Conservation (phyloP, 2,329 filamentous ascomycete genomes). For the Aspergillus ochraceus region DNA sequence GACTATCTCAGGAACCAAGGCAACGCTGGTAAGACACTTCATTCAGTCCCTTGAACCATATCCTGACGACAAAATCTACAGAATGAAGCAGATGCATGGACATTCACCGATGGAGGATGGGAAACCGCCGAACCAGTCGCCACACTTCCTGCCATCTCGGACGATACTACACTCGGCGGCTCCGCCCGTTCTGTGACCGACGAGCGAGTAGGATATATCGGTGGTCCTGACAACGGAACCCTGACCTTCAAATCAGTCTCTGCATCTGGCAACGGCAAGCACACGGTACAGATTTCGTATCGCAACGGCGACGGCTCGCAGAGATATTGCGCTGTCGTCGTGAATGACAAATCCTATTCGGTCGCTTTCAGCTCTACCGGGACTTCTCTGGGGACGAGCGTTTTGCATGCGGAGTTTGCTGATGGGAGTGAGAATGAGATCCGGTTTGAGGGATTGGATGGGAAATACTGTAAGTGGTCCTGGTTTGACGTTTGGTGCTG, state of each 20-base stretch:
- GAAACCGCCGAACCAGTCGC: not conserved
- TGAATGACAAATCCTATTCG: slow-evolving; percentile 55
- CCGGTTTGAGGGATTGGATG: not conserved
- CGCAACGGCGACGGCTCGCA: slow-evolving; percentile 56
- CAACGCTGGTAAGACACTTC: slow-evolving; percentile 2
- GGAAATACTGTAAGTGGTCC: not conserved
- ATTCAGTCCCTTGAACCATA: not conserved
- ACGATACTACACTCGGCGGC: slow-evolving; percentile 51
- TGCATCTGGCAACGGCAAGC: slow-evolving; percentile 46
- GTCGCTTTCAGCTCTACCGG: slow-evolving; percentile 54
- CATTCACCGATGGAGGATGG: slow-evolving; percentile 9
- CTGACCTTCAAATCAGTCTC: slow-evolving; percentile 51
- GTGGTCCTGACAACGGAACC: slow-evolving; percentile 49
- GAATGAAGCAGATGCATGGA: slow-evolving; percentile 6
- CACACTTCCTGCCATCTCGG: slow-evolving; percentile 29
- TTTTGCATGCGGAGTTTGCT: slow-evolving; percentile 30
- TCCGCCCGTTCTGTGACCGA: slow-evolving; percentile 37
- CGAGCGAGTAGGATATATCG: slow-evolving; percentile 56
- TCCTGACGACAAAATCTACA: not conserved
- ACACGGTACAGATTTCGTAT: slow-evolving; percentile 57
- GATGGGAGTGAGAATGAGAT: not conserved
- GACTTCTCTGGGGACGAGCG: not conserved
- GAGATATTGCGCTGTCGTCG: slow-evolving; percentile 55
- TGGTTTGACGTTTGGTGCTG: too few relatives aligned
- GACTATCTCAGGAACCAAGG: slow-evolving; percentile 8